A percentile compares a stretch with the other conserved stretches of the same genome.
phyloP scores from a whole-genome alignment of 345 rosid genomes.

The Brassica juncea region DNA sequence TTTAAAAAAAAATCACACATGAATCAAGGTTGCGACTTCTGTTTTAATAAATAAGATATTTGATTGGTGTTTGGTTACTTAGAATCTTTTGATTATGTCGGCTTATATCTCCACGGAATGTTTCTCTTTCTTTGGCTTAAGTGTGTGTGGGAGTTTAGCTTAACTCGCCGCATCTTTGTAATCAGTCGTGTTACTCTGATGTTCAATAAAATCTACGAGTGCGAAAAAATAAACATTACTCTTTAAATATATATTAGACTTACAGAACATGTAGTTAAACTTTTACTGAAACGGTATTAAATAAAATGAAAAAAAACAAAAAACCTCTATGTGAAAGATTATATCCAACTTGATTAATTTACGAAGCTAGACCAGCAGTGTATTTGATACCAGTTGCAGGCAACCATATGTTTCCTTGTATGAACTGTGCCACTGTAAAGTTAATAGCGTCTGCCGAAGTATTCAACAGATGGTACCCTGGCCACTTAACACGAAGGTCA shows the following conservation, averaged over 20 bases:
- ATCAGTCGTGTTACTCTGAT: too few relatives aligned
- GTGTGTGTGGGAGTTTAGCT: too few relatives aligned
- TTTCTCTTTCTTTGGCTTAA: too few relatives aligned
- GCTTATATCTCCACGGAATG: too few relatives aligned
- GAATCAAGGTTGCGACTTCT: too few relatives aligned
- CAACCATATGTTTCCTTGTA: conserved; percentile 71
- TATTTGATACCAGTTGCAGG: conserved; percentile 62
- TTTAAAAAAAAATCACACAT: too few relatives aligned
- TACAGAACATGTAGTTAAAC: not conserved
- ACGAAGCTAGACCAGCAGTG: conserved; percentile 29
- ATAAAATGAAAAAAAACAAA: not conserved
- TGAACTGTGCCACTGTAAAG: conserved; percentile 66
- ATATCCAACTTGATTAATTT: not conserved
- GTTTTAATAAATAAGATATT: too few relatives aligned
- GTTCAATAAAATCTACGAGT: too few relatives aligned
- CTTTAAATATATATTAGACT: not conserved
- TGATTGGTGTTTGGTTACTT: too few relatives aligned
- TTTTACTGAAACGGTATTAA: not conserved
- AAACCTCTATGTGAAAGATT: not conserved
- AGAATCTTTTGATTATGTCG: too few relatives aligned
- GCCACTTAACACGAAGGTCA: conserved; percentile 66
- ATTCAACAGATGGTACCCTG: conserved; percentile 61
- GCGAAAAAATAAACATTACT: not conserved
- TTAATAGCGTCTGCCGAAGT: conserved; percentile 49
- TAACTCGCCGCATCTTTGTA: too few relatives aligned